phyloP scores from a whole-genome alignment of 1,284 basidiomycete genomes.

The Leccinum holopus region DNA sequence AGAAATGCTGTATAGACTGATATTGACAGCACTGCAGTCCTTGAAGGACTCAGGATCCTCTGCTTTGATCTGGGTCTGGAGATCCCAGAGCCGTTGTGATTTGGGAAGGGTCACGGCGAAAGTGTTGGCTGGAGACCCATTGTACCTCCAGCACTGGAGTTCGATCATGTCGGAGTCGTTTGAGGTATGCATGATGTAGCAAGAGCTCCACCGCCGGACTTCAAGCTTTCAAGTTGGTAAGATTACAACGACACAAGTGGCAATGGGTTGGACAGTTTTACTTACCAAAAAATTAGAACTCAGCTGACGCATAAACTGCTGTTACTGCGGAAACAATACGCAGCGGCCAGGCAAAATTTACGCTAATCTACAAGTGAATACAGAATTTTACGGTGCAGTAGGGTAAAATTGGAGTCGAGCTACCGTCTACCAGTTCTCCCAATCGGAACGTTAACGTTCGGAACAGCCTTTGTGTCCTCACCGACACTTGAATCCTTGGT shows the following conservation, averaged over 20 bases:
- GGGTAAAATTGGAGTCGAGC: neutral
- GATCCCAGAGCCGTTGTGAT: neutral
- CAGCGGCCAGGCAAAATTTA: too few relatives aligned
- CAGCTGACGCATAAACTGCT: neutral
- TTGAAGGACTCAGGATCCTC: neutral
- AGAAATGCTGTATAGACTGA: neutral
- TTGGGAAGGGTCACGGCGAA: neutral
- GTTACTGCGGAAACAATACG: too few relatives aligned
- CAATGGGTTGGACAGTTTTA: neutral
- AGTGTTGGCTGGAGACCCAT: neutral
- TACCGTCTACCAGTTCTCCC: neutral
- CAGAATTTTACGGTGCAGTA: neutral
- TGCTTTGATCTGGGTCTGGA: neutral
- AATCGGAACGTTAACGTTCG: neutral
- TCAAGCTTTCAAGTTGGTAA: neutral
- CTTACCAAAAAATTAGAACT: neutral
- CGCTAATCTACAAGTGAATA: neutral
- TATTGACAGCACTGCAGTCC: neutral
- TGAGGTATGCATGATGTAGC: neutral
- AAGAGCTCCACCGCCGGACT: neutral
- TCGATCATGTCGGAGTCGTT: neutral
- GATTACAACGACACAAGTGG: too few relatives aligned
- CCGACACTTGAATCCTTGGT: neutral
- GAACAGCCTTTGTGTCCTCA: too few relatives aligned
- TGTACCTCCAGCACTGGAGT: neutral